phyloP scores from a whole-genome alignment of 306 rosid genomes.

The Casuarina glauca region DNA sequence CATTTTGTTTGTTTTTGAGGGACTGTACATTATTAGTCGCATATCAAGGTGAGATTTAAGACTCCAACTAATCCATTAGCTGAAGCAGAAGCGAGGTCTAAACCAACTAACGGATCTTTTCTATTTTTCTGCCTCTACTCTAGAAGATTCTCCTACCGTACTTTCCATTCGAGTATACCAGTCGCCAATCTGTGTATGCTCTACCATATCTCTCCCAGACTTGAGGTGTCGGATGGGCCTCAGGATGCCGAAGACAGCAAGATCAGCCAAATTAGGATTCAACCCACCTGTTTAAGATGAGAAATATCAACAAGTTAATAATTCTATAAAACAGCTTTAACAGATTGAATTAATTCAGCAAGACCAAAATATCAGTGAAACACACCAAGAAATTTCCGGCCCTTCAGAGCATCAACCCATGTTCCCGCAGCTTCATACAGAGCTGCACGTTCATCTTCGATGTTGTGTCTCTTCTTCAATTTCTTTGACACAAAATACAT shows the following conservation, averaged over 20 bases:
- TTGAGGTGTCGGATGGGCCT: slow-evolving; percentile 86
- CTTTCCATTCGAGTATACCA: slow-evolving; percentile 80
- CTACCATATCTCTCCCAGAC: slow-evolving; percentile 86
- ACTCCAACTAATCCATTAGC: slow-evolving; percentile 16
- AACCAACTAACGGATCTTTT: neutral
- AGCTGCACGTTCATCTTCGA: slow-evolving; percentile 76
- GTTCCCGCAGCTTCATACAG: slow-evolving; percentile 81
- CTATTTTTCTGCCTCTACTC: slow-evolving; percentile 36
- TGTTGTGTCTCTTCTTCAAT: slow-evolving; percentile 86
- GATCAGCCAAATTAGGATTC: slow-evolving; percentile 87
- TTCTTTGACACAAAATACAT: slow-evolving; percentile 94
- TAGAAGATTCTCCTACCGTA: slow-evolving; percentile 63
- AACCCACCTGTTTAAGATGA: slow-evolving; percentile 59
- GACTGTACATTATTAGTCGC: neutral
- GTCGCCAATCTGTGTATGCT: slow-evolving; percentile 67
- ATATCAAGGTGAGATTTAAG: neutral
- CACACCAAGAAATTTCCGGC: slow-evolving; percentile 75
- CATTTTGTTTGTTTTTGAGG: neutral
- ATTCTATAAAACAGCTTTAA: slow-evolving; percentile 7
- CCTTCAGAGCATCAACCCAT: slow-evolving; percentile 84
- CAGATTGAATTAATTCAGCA: neutral
- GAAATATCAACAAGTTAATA: slow-evolving; percentile 9
- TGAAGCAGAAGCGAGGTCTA: slow-evolving; percentile 9
- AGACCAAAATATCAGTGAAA: slow-evolving; percentile 10
- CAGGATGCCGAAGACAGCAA: slow-evolving; percentile 82